phyloP scores from a whole-genome alignment of 305 asterid genomes.

The Solanum hybrid region DNA sequence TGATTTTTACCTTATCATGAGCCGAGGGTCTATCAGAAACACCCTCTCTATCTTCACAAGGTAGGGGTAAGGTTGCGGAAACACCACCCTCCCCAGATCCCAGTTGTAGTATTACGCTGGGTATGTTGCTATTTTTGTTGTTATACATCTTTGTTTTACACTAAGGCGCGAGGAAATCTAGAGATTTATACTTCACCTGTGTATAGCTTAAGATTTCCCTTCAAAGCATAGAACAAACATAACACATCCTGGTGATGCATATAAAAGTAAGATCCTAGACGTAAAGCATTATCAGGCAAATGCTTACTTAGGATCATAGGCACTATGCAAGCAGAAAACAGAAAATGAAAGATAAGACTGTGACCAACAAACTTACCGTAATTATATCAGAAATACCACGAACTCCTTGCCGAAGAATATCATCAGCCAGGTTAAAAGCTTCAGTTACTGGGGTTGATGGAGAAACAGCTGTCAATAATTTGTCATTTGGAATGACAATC shows the following conservation, averaged over 20 bases:
- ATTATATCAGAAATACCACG: conserved; percentile 98
- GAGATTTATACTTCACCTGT: neutral
- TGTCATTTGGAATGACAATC: conserved; percentile 94
- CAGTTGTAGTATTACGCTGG: neutral
- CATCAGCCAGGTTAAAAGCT: conserved; percentile 99
- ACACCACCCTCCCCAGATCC: neutral
- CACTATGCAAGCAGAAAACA: neutral
- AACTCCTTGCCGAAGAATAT: conserved; percentile 97
- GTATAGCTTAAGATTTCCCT: neutral
- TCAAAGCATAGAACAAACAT: neutral
- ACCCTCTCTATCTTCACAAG: neutral
- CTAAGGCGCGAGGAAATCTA: neutral
- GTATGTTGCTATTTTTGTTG: neutral
- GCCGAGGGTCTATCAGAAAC: neutral
- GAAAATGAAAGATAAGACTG: neutral
- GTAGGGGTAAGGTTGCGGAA: neutral
- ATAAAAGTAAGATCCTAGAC: neutral
- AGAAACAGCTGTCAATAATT: conserved; percentile 87
- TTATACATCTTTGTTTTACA: neutral
- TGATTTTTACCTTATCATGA: neutral
- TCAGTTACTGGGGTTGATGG: conserved; percentile 94
- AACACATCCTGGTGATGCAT: neutral
- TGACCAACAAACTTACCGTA: conserved; percentile 44
- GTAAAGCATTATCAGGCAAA: neutral
- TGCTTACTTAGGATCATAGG: neutral